A percentile compares a stretch with the other conserved stretches of the same genome.
Evolutionary conservation across 1,139 yeast species (phyloP).

Genomic region (Pichia sp.): DNA sequence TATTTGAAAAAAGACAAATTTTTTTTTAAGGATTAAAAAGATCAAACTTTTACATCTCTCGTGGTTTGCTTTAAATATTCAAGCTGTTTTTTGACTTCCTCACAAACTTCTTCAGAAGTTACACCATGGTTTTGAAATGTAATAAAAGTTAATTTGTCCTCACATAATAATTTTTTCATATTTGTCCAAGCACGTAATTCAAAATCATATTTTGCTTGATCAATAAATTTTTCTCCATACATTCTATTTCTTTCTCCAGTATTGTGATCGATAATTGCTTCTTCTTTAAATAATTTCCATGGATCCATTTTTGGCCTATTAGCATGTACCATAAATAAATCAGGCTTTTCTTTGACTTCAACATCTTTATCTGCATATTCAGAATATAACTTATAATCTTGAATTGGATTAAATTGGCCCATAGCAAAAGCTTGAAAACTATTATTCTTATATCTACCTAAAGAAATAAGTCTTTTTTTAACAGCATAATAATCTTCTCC

Average conservation of each 20-base stretch:
- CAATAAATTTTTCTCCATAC: conserved; percentile 39
- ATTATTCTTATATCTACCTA: conserved; percentile 31
- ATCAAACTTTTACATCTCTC: neutral
- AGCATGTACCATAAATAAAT: conserved; percentile 22
- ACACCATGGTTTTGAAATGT: conserved; percentile 39
- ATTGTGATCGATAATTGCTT: neutral
- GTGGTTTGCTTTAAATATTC: neutral
- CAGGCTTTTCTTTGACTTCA: conserved; percentile 20
- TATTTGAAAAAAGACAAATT: no score
- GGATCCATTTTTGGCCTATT: conserved; percentile 28
- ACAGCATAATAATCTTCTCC: conserved; percentile 62
- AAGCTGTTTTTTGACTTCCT: neutral
- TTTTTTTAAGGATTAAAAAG: no score
- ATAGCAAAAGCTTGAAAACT: conserved; percentile 47
- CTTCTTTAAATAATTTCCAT: conserved; percentile 19
- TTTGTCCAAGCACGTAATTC: conserved; percentile 1
- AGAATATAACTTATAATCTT: conserved; percentile 39
- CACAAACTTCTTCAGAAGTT: conserved; percentile 9
- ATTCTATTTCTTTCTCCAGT: conserved; percentile 15
- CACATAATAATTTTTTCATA: conserved; percentile 19
- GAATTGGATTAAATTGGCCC: conserved; percentile 66
- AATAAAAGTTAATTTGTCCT: conserved; percentile 39
- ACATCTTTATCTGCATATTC: conserved; percentile 16
- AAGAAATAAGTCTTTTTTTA: conserved; percentile 32
- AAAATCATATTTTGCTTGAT: conserved; percentile 34